phyloP scores from a whole-genome alignment of 1,284 basidiomycete genomes.

The Heliocybe sulcata region DNA sequence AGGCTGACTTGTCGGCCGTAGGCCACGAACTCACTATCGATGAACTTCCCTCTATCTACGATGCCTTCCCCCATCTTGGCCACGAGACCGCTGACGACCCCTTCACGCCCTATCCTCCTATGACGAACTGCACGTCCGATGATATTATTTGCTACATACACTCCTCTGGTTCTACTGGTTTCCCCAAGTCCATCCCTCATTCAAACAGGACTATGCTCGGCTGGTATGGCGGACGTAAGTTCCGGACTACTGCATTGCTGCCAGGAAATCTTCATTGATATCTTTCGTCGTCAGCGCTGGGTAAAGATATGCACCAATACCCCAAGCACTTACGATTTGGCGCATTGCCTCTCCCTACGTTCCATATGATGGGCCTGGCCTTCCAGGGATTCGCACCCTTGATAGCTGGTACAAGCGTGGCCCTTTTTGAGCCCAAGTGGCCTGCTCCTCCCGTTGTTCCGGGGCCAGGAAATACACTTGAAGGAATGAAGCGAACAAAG shows the following conservation, averaged over 20 bases:
- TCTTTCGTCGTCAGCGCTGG: no score
- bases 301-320: no score
- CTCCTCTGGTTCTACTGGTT: not conserved
- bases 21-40: not conserved
- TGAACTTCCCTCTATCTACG: not conserved
- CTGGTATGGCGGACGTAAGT: no score
- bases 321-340: conserved; percentile 3
- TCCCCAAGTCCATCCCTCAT: not conserved
- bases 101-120: not conserved
- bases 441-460: conserved; percentile 9
- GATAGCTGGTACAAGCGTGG: conserved; percentile 6
- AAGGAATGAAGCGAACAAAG: conserved; percentile 5
- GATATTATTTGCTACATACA: not conserved
- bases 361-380: conserved; percentile 12
- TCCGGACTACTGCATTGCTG: no score
- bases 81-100: not conserved
- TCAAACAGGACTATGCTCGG: not conserved
- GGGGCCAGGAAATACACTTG: conserved; percentile 11
- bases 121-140: not conserved
- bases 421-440: conserved; percentile 10
- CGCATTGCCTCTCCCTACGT: conserved; percentile 11
- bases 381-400: conserved; percentile 10
- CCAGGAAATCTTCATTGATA: no score
- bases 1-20: not conserved
- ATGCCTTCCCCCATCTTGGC: not conserved